Percentiles rank a stretch among this genome's conserved stretches.
These are phyloP conservation scores for Biancaea sappan DNA, from an alignment of 306 rosid genomes.

Conservation along the genomic window DNA sequence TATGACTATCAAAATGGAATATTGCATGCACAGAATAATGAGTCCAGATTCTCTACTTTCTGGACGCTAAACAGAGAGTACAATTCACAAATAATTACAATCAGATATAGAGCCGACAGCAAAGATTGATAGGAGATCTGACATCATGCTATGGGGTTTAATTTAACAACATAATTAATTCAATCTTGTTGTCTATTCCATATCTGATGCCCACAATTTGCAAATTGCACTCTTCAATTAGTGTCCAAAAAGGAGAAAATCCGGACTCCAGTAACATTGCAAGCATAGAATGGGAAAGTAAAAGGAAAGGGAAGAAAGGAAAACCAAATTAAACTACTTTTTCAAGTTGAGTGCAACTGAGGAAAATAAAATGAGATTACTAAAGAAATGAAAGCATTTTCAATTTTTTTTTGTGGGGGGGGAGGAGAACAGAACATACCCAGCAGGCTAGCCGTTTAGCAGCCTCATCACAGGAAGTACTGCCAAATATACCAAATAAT, in stretches of 20 bases:
- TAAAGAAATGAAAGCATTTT: neutral
- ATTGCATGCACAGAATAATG: neutral
- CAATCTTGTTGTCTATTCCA: too few relatives aligned
- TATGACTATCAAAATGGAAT: constrained; percentile 28
- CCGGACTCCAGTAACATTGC: too few relatives aligned
- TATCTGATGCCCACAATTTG: too few relatives aligned
- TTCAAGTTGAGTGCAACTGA: neutral
- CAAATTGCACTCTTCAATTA: too few relatives aligned
- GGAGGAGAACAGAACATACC: constrained; percentile 51
- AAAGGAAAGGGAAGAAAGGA: neutral
- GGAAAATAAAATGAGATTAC: neutral
- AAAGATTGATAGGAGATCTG: too few relatives aligned
- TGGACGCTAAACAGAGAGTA: too few relatives aligned
- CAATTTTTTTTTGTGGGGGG: neutral
- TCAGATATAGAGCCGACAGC: too few relatives aligned
- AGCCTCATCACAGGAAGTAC: constrained; percentile 77
- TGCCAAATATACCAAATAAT: constrained; percentile 75
- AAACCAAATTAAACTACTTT: neutral
- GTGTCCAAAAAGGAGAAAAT: too few relatives aligned
- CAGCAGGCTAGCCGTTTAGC: constrained; percentile 93
- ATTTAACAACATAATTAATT: too few relatives aligned
- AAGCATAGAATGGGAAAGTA: neutral
- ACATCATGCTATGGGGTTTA: too few relatives aligned
- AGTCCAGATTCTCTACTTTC: too few relatives aligned
- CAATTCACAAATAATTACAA: too few relatives aligned